Percentiles rank a stretch among this genome's conserved stretches.
Conservation (phyloP, 352 stramenopile species). For the Phytophthora multivora region DNA sequence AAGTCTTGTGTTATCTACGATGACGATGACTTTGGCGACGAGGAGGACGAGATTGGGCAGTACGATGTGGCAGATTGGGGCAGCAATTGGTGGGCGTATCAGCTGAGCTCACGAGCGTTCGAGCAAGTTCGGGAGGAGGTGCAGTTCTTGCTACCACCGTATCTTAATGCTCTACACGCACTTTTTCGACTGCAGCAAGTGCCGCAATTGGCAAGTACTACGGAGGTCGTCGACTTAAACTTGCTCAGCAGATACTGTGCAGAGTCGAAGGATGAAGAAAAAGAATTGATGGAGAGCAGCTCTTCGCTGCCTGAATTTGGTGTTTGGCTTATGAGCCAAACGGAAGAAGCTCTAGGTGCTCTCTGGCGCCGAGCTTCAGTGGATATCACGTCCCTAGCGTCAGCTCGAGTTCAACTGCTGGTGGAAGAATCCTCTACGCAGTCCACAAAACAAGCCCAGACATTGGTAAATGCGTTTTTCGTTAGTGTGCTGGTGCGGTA, state of each 20-base stretch:
- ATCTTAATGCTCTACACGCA: conserved; percentile 60
- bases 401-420: conserved; percentile 41
- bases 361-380: conserved; percentile 42
- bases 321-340: conserved; percentile 50
- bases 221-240: conserved; percentile 51
- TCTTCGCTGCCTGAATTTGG: conserved; percentile 32
- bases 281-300: conserved; percentile 14
- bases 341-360: conserved; percentile 44
- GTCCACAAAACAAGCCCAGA: conserved; percentile 3
- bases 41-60: conserved; percentile 14
- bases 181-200: conserved; percentile 60
- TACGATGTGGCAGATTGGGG: conserved; percentile 30
- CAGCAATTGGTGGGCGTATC: conserved; percentile 44
- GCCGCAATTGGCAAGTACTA: conserved; percentile 34
- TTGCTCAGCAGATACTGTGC: conserved; percentile 42
- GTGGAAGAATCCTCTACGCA: conserved; percentile 1
- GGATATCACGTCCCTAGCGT: conserved; percentile 42
- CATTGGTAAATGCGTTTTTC: conserved; percentile 26
- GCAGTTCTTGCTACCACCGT: conserved; percentile 40
- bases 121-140: conserved; percentile 40
- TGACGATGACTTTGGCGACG: conserved; percentile 24
- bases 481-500: conserved; percentile 36
- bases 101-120: conserved; percentile 31
- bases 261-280: conserved; percentile 6
- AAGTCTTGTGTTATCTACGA: neutral